phyloP scores from a whole-genome alignment of 2,329 filamentous ascomycete species.

The Trichothecium roseum region DNA sequence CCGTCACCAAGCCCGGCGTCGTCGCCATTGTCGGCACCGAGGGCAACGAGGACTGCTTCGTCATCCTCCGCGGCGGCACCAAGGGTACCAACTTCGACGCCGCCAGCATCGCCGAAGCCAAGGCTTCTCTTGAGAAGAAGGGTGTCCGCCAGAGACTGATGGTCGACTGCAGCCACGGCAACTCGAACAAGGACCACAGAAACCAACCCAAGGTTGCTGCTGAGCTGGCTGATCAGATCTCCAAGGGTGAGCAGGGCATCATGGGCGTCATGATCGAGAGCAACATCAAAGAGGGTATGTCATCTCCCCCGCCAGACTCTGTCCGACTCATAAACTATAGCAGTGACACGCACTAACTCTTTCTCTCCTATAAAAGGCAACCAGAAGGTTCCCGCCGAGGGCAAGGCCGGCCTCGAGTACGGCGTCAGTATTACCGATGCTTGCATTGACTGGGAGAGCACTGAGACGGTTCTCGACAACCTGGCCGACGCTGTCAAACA shows the following conservation, averaged over 20 bases:
- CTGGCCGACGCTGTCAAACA: conserved; percentile 73
- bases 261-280: conserved; percentile 99
- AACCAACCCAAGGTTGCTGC: conserved; percentile 93
- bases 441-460: conserved; percentile 92
- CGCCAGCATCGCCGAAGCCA: conserved; percentile 72
- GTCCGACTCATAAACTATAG: neutral
- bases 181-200: conserved; percentile 90
- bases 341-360: neutral
- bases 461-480: conserved; percentile 63
- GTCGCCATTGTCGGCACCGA: conserved; percentile 90
- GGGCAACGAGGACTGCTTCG: conserved; percentile 95
- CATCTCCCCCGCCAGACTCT: too few relatives aligned
- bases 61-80: conserved; percentile 86
- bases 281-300: conserved; percentile 81
- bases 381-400: conserved; percentile 86
- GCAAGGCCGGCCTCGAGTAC: conserved; percentile 76
- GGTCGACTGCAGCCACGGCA: conserved; percentile 97
- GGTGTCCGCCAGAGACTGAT: conserved; percentile 71
- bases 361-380: conserved; percentile 39
- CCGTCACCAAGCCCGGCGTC: conserved; percentile 91
- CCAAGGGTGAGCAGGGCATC: conserved; percentile 72
- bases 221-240: conserved; percentile 72
- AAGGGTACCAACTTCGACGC: conserved; percentile 92
- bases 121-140: conserved; percentile 65
- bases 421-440: conserved; percentile 96